Conservation (phyloP, 2,329 filamentous ascomycete genomes). For the Domatiomyces globalis region DNA sequence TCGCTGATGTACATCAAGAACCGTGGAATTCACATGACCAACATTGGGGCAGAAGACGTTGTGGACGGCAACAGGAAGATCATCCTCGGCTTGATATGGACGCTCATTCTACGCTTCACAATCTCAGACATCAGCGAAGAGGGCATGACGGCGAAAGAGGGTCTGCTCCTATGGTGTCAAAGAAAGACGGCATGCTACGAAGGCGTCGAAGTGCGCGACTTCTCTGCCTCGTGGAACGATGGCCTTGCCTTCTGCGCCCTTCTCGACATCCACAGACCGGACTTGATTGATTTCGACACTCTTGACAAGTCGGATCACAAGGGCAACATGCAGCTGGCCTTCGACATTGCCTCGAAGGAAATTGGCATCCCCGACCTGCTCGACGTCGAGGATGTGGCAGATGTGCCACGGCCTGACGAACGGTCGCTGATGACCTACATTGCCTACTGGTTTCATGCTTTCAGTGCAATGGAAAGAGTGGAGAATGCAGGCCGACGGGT, state of each 20-base stretch:
- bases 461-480: conserved; percentile 96
- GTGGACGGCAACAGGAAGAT: conserved; percentile 98
- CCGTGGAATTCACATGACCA: conserved; percentile 89
- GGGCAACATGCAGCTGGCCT: conserved; percentile 95
- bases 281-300: conserved; percentile 90
- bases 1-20: conserved; percentile 86
- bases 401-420: conserved; percentile 91
- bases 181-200: conserved; percentile 97
- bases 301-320: conserved; percentile 88
- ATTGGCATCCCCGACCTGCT: conserved; percentile 93
- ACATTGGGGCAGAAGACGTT: conserved; percentile 95
- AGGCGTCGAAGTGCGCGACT: conserved; percentile 88
- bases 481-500: conserved; percentile 93
- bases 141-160: conserved; percentile 94
- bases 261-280: conserved; percentile 89
- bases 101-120: conserved; percentile 90
- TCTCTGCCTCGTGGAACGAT: conserved; percentile 93
- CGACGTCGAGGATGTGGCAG: conserved; percentile 95
- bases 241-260: conserved; percentile 92
- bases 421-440: conserved; percentile 98
- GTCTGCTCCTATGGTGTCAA: conserved; percentile 90
- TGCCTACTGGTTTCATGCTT: conserved; percentile 99
- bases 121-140: conserved; percentile 98
- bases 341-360: conserved; percentile 89
- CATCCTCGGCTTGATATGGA: conserved; percentile 95